Evolutionary conservation across 2,329 filamentous ascomycete species (phyloP).

Genomic region (Colletotrichum lini): DNA sequence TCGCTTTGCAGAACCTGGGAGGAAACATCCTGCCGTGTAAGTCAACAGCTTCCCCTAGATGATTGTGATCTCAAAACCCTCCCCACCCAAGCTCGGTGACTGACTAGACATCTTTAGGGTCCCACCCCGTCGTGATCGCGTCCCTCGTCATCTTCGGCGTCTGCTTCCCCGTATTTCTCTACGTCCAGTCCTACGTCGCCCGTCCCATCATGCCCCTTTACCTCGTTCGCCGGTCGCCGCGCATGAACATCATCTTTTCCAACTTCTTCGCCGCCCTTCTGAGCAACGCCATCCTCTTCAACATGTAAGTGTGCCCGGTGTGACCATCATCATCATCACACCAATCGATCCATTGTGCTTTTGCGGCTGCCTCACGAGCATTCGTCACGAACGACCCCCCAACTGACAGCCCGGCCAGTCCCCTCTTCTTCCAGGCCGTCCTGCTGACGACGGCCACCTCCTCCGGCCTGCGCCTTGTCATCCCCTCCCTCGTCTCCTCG

Average conservation of each 20-base stretch:
- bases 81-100: neutral
- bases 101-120: slow-evolving; percentile 57
- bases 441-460: slow-evolving; percentile 77
- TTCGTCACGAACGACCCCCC: no score
- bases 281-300: slow-evolving; percentile 71
- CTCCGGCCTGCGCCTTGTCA: slow-evolving; percentile 80
- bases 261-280: slow-evolving; percentile 68
- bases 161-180: slow-evolving; percentile 66
- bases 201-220: slow-evolving; percentile 73
- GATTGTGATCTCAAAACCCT: neutral
- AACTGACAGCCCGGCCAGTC: slow-evolving; percentile 56
- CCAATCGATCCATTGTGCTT: no score
- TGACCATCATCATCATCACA: neutral
- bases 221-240: slow-evolving; percentile 64
- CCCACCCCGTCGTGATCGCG: slow-evolving; percentile 69
- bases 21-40: slow-evolving; percentile 74
- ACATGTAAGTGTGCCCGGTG: slow-evolving; percentile 59
- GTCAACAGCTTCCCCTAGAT: slow-evolving; percentile 41
- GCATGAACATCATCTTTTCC: slow-evolving; percentile 70
- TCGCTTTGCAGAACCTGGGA: slow-evolving; percentile 65
- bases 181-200: slow-evolving; percentile 63
- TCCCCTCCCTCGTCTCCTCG: slow-evolving; percentile 72
- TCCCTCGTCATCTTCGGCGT: slow-evolving; percentile 64
- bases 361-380: neutral
- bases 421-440: slow-evolving; percentile 83